These are phyloP conservation scores for Jacaranda copaia DNA, from an alignment of 257 asterid genomes.

Conservation along the genomic window DNA sequence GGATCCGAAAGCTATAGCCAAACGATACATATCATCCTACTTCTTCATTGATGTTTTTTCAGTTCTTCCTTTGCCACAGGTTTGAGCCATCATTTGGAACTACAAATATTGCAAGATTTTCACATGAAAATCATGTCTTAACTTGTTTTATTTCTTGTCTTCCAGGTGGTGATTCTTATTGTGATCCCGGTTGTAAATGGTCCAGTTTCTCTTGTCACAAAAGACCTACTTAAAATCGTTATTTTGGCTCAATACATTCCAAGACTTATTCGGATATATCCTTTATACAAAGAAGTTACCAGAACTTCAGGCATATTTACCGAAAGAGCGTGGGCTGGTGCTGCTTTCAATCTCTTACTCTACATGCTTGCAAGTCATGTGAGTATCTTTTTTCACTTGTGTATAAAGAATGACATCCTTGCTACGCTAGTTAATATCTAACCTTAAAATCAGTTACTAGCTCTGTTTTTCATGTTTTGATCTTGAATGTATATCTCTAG, in stretches of 20 bases:
- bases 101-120: background rate
- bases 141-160: slow-evolving; percentile 5
- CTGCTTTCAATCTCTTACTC: slow-evolving; percentile 69
- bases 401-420: background rate
- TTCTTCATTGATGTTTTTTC: slow-evolving; percentile 64
- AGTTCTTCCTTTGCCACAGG: slow-evolving; percentile 80
- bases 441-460: background rate
- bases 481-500: no score
- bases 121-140: background rate
- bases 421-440: background rate
- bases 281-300: slow-evolving; percentile 63
- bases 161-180: slow-evolving; percentile 51
- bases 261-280: slow-evolving; percentile 58
- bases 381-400: slow-evolving; percentile 1
- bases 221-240: slow-evolving; percentile 49
- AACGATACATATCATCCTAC: slow-evolving; percentile 56
- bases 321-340: slow-evolving; percentile 76
- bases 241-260: slow-evolving; percentile 62
- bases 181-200: slow-evolving; percentile 39
- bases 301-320: slow-evolving; percentile 63
- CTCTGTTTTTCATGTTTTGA: background rate
- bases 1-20: slow-evolving; percentile 62
- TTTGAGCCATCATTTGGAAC: slow-evolving; percentile 11
- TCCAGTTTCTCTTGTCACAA: slow-evolving; percentile 54
- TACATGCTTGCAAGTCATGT: slow-evolving; percentile 80